A percentile compares a stretch with the other conserved stretches of the same genome.
Conservation (phyloP, 106 monocot species). For the Apostasia ramifera region DNA sequence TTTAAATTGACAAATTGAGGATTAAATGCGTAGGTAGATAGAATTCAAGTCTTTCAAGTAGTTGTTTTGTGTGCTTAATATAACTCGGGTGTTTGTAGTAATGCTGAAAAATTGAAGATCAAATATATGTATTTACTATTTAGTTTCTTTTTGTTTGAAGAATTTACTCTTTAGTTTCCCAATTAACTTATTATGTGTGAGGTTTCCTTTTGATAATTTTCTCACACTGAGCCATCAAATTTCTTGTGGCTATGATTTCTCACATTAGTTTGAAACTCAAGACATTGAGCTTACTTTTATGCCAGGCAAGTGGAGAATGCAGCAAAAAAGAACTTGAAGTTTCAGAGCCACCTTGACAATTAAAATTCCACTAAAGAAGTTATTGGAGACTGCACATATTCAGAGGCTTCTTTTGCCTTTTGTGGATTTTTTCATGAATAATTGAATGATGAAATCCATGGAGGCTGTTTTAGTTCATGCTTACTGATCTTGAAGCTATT, state of each 20-base stretch:
- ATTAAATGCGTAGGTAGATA: too few relatives aligned
- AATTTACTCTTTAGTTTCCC: too few relatives aligned
- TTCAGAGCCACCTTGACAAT: background rate
- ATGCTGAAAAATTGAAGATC: too few relatives aligned
- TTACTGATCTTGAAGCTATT: too few relatives aligned
- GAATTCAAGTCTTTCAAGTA: too few relatives aligned
- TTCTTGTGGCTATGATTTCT: background rate
- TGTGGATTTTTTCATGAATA: background rate
- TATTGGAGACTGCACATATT: slow-evolving; percentile 2
- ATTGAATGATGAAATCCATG: slow-evolving; percentile 1
- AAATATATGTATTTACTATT: too few relatives aligned
- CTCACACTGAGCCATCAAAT: background rate
- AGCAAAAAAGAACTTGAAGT: background rate
- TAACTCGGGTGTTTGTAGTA: too few relatives aligned
- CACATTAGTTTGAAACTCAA: background rate
- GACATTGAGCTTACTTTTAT: background rate
- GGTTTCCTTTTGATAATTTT: too few relatives aligned
- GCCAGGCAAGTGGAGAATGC: slow-evolving; percentile 3
- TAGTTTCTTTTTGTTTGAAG: too few relatives aligned
- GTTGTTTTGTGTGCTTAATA: too few relatives aligned
- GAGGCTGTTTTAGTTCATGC: background rate
- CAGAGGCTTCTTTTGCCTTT: background rate
- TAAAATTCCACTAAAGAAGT: background rate
- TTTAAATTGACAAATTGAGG: too few relatives aligned
- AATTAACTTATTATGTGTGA: too few relatives aligned